Base-by-base conservation (phyloP, 2,329 filamentous ascomycete species). In the Chlorencoelia australis region DNA sequence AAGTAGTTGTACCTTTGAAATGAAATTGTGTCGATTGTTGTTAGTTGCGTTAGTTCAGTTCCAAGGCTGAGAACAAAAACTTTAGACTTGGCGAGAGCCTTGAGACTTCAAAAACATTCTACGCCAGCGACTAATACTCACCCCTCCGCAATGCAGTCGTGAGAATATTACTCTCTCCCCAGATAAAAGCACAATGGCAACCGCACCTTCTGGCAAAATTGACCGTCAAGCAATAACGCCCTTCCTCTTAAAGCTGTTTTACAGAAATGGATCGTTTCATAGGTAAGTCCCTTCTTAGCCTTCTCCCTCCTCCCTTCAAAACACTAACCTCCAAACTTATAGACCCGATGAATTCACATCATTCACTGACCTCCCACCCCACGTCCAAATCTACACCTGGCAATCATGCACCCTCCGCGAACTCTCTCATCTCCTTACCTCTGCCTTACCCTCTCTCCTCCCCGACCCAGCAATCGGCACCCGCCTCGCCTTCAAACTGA, bases 371-470 rank as follows among this genome's bases (percentile, higher is more conserved):
- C 69, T 83, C 15, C 75, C 79, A 33, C 65, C 79, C 6, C 73
- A 82, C 56, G 67, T 94, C 17, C 72, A 83, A 43, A 79, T 95
- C 51, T 88, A 95, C 67, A 88, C 87, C 39, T 94, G 86, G 82
- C 71, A 76, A 39, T 76, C 74, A 51, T 89, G 83, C 62, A 86
- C 82, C 3, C 71, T 96, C 16, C 68, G 72, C 47, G 87, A 95
- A 59, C 75, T 96, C 22, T 79, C 82, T 15, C 75, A 83, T 39
- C 78, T 89, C 36, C 71, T 96, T 39, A 74, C 76, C 18, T 73
- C 74, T 33, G 71, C 80, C 1, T 67, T 84, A 1, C 81, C 83
- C 0, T 62, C 67, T 2, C 63, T 86, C 14, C 71, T 94, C 3
- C 85, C 87, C 1, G 66, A 70, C 24, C 83, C 83, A 1, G 73